phyloP scores from a whole-genome alignment of 768 basidiomycete species.

The Rhizopogon roseolus region DNA sequence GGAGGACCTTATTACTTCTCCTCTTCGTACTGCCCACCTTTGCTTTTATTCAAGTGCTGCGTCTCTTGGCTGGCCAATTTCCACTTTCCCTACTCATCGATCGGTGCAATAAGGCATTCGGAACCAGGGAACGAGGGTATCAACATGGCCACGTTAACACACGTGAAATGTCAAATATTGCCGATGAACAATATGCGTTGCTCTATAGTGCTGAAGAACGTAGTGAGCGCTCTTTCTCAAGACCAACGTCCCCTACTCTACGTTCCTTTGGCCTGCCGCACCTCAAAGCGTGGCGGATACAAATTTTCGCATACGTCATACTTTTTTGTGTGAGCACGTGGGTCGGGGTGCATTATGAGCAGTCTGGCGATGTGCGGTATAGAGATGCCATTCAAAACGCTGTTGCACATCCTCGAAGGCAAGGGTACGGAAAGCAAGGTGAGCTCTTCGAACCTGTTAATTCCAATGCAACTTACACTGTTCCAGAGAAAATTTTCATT shows the following conservation, averaged over 20 bases:
- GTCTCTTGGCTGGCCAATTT: neutral
- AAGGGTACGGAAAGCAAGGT: conserved; percentile 7
- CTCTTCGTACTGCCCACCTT: conserved; percentile 1
- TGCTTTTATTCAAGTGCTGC: neutral
- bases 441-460: neutral
- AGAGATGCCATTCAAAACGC: neutral
- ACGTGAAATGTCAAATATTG: neutral
- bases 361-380: conserved; percentile 6
- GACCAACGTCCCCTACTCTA: neutral
- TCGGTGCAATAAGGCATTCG: neutral
- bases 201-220: neutral
- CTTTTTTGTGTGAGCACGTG: conserved; percentile 1
- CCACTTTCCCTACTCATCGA: neutral
- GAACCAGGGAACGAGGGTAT: neutral
- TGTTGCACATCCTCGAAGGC: neutral
- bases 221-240: neutral
- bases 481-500: conserved; percentile 29
- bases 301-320: neutral
- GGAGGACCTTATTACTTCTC: conserved; percentile 1
- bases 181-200: neutral
- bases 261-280: neutral
- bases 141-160: neutral
- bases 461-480: neutral
- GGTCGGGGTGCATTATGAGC: conserved; percentile 4
- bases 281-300: neutral